These are phyloP conservation scores for Cordyceps cateniannulata DNA, from an alignment of 2,329 filamentous ascomycete species.

Conservation along the genomic window DNA sequence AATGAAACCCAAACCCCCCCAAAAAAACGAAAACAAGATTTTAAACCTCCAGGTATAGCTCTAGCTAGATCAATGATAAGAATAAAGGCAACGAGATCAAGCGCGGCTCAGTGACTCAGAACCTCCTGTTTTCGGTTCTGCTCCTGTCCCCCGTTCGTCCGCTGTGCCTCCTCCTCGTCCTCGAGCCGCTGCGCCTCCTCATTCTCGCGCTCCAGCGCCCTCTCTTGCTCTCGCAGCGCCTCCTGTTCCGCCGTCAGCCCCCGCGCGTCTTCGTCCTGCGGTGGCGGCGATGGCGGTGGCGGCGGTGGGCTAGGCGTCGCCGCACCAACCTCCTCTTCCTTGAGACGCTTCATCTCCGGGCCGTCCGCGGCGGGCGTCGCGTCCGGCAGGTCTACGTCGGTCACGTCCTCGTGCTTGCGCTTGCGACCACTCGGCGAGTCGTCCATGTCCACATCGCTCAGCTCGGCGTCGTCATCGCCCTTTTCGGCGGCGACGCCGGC, in stretches of 20 bases:
- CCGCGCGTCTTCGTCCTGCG: conserved; percentile 30
- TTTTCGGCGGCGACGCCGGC: conserved; percentile 23
- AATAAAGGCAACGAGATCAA: neutral
- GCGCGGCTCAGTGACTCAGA: conserved; percentile 16
- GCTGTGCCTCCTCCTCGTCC: conserved; percentile 30
- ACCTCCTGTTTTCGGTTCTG: conserved; percentile 19
- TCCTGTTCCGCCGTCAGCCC: conserved; percentile 36
- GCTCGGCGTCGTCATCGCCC: conserved; percentile 22
- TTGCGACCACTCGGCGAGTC: conserved; percentile 49
- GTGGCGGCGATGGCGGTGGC: conserved; percentile 44
- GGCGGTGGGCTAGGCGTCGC: conserved; percentile 30
- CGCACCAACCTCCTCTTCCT: conserved; percentile 35
- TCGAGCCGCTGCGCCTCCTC: conserved; percentile 48
- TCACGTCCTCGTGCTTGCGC: conserved; percentile 54
- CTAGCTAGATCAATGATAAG: neutral
- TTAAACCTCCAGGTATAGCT: neutral
- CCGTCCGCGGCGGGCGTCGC: conserved; percentile 47
- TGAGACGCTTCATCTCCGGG: conserved; percentile 48
- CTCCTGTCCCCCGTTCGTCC: conserved; percentile 8
- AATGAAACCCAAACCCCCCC: too few relatives aligned
- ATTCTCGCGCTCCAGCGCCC: conserved; percentile 44
- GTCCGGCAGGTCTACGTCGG: conserved; percentile 27
- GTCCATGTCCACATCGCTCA: conserved; percentile 39
- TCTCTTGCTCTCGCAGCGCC: conserved; percentile 43
- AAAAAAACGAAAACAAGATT: neutral